Evolutionary conservation across 2,329 filamentous ascomycete genomes (phyloP), one percentile per base, ranked within the genome.

Genomic region (Nigrospora sphaerica): DNA sequence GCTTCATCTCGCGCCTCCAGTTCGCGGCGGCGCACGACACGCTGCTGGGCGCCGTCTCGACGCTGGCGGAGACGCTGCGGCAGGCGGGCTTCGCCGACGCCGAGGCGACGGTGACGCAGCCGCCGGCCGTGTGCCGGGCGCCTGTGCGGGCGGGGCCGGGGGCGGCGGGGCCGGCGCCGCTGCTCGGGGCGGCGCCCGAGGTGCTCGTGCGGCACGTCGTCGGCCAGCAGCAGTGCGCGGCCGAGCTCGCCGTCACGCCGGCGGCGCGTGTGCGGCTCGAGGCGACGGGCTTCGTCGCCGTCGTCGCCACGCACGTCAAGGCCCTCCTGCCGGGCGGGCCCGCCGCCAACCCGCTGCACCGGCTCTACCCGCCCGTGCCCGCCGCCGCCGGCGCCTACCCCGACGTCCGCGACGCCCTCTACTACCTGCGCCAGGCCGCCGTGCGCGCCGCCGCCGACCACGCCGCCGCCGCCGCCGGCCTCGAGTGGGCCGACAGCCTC

Each of bases 1-100:
- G 75, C 28, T 62, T 81, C 41, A 67, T 82, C 41, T 69, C 72
- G 5, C 70, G 73, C 46, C 61, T 73, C 18, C 65, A 68, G 45
- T 73, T 73, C 56, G 64, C 71, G 46, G 61, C 62, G 38, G 67
- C 67, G 39, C 59, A 74, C 33, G 55, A 60, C 19, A 54, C 63
- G 11, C 67, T 71, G 42, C 65, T 66, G 2, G 49, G 54, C 2
- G 71, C 73, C 55, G 57, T 79, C 7, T 68, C 72, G 11, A 61
- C 62, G 12, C 57, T 81, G 13, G 64, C 69, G 6, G 56, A 57
- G 18, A 61, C 70, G 4, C 65, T 81, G 23, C 69, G 67, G n/a
- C 60, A 59, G 17, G 72, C 74, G 12, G 74, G 76, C 17, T 53
- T 77, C 33, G 49, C 58, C 0, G 39, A 32, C 13, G 39, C 42